A percentile compares a stretch with the other conserved stretches of the same genome.
Conservation (phyloP, 1,284 basidiomycete species). For the Irpex sp. region DNA sequence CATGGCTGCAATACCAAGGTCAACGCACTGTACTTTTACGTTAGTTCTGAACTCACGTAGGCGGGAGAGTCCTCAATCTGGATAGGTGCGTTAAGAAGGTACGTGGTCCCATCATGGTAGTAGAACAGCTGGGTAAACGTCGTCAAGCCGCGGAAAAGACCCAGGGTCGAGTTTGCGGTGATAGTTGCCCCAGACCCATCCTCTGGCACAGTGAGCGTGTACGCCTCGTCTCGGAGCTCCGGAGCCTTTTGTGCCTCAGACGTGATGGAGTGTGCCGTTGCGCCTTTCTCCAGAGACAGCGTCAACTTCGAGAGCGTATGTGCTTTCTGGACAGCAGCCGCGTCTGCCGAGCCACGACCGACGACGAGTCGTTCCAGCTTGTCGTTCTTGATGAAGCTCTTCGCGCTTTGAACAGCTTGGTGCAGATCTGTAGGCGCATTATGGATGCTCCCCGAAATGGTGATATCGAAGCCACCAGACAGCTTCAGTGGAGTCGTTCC, state of each 20-base stretch:
- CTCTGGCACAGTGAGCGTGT: slow-evolving; percentile 58
- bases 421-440: slow-evolving; percentile 42
- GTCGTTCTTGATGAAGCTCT: slow-evolving; percentile 36
- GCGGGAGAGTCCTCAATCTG: slow-evolving; percentile 61
- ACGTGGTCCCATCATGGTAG: slow-evolving; percentile 40
- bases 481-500: slow-evolving; percentile 52
- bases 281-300: slow-evolving; percentile 37
- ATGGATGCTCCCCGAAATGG: slow-evolving; percentile 24
- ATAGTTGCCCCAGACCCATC: slow-evolving; percentile 61
- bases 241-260: slow-evolving; percentile 53
- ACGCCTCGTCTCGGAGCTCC: slow-evolving; percentile 60
- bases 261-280: slow-evolving; percentile 38
- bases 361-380: slow-evolving; percentile 45
- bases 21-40: no score
- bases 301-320: slow-evolving; percentile 31
- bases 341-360: slow-evolving; percentile 44
- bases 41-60: slow-evolving; percentile 39
- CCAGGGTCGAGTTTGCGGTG: slow-evolving; percentile 69
- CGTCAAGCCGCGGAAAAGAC: slow-evolving; percentile 76
- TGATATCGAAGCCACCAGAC: slow-evolving; percentile 42
- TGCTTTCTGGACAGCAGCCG: slow-evolving; percentile 27
- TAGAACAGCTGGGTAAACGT: slow-evolving; percentile 84
- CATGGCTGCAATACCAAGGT: slow-evolving; percentile 46
- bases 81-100: slow-evolving; percentile 58
- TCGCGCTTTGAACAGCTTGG: slow-evolving; percentile 40